These are phyloP conservation scores for Thecaphora frezii DNA, from an alignment of 1,284 basidiomycete genomes.

Conservation along the genomic window DNA sequence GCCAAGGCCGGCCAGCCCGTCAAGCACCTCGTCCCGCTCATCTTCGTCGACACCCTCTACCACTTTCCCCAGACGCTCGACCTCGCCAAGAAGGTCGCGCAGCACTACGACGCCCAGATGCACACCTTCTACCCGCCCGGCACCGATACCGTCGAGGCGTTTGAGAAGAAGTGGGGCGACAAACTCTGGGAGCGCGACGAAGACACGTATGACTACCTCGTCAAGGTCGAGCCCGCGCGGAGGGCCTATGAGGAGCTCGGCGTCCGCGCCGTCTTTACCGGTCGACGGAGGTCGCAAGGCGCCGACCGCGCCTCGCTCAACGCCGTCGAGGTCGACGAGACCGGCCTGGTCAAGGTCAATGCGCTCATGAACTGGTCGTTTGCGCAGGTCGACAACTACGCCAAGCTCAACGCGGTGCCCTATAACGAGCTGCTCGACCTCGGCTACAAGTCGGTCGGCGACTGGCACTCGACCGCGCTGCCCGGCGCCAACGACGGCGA, in stretches of 20 bases:
- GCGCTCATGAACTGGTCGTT: slow-evolving; percentile 91
- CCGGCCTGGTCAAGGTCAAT: slow-evolving; percentile 91
- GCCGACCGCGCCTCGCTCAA: slow-evolving; percentile 78
- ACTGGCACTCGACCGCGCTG: slow-evolving; percentile 88
- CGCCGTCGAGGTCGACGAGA: slow-evolving; percentile 87
- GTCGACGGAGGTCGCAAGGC: slow-evolving; percentile 87
- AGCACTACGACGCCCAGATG: slow-evolving; percentile 73
- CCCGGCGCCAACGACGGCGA: slow-evolving; percentile 69
- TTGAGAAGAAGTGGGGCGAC: slow-evolving; percentile 79
- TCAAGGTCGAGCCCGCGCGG: slow-evolving; percentile 93
- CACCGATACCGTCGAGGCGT: slow-evolving; percentile 72
- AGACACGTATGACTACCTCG: slow-evolving; percentile 82
- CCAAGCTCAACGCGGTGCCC: slow-evolving; percentile 80
- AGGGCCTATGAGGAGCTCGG: slow-evolving; percentile 80
- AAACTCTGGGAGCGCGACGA: slow-evolving; percentile 88
- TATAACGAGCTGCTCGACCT: slow-evolving; percentile 84
- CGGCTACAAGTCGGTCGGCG: slow-evolving; percentile 92
- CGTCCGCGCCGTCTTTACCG: slow-evolving; percentile 89
- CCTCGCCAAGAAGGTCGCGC: slow-evolving; percentile 77
- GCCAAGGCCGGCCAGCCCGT: slow-evolving; percentile 16
- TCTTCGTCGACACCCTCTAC: slow-evolving; percentile 79
- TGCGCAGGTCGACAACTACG: slow-evolving; percentile 79
- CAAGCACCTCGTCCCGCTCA: slow-evolving; percentile 56
- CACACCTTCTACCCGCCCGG: slow-evolving; percentile 78
- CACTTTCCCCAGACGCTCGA: slow-evolving; percentile 92